Base-by-base conservation (phyloP, 1,139 yeast species). In the Eremothecium coryli region DNA sequence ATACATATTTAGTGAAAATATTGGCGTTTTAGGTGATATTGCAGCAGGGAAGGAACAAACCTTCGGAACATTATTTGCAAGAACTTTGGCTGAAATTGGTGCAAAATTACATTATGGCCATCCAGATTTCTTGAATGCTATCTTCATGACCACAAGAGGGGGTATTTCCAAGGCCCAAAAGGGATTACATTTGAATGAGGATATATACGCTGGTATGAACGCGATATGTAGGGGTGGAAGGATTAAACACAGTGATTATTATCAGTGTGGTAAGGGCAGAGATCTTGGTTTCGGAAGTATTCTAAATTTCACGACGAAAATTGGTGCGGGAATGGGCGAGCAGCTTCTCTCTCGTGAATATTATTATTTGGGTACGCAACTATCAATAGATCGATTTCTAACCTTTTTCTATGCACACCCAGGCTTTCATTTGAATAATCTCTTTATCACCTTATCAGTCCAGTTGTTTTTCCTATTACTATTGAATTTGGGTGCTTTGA, bases 251-350 rank as follows among this genome's bases (percentile, higher is more conserved):
- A 77, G 90, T 52, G 95, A 85, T 50, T 85, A 79, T 51, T 78
- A 71, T 49, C 95, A 85, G 51, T 85, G 95, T 60, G 95, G 95
- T 0, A 85, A 85, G 54, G 95, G 95, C 0, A 64, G 95, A 42
- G 95, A 85, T 58, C 63, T 85, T 25, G 95, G 95, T 0, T 85
- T 85, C 56, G 78, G 82, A 0, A 80, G 95, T 0, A 82, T 85
- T 33, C 63, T 84, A 41, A 84, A 82, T 49, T 85, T 85, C 54
- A 84, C 93, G 0, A 76, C 90, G 0, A 85, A 85, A 51, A 84
- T 85, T 49, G 95, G 95, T 0, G 88, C 94, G 27, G 95, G 95
- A 1, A 85, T 85, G 95, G 95, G 95, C 1, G 95, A 85, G 50
- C 95, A 85, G 48, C 68, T 82, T 52, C 59, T 85, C 11, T 82